A percentile compares a stretch with the other conserved stretches of the same genome.
Evolutionary conservation across 495 filamentous ascomycete genomes (phyloP).

Genomic region (Talaromyces borbonicus): DNA sequence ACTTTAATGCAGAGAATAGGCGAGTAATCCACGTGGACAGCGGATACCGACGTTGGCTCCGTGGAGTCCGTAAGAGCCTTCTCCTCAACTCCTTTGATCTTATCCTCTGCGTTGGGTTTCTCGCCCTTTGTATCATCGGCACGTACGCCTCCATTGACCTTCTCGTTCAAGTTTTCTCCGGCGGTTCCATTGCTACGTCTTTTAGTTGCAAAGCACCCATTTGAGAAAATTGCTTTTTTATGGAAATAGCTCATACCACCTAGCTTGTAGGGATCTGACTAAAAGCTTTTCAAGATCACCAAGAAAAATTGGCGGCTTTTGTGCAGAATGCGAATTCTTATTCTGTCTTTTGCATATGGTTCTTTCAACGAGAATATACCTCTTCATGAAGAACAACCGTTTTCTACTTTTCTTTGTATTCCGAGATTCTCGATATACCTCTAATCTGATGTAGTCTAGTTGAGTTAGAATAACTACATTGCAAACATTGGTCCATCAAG

Average conservation of each 20-base stretch:
- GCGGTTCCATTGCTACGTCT: slow-evolving; percentile 4
- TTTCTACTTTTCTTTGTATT: too few species aligned
- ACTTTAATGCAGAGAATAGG: slow-evolving; percentile 35
- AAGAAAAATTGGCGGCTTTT: background rate
- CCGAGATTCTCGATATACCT: too few species aligned
- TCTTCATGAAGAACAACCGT: too few species aligned
- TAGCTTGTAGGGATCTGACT: background rate
- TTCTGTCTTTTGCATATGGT: background rate
- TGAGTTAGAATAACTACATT: too few species aligned
- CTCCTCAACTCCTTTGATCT: slow-evolving; percentile 26
- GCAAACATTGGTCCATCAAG: too few species aligned
- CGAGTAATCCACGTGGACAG: slow-evolving; percentile 22
- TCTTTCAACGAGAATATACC: too few species aligned
- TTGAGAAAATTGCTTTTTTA: slow-evolving; percentile 5
- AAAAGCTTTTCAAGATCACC: background rate
- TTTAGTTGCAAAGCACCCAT: slow-evolving; percentile 15
- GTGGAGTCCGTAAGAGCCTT: slow-evolving; percentile 27
- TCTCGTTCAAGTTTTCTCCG: slow-evolving; percentile 16
- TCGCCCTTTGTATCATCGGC: slow-evolving; percentile 18
- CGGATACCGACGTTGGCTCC: slow-evolving; percentile 30
- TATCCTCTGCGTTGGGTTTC: slow-evolving; percentile 20
- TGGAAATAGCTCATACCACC: background rate
- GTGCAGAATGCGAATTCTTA: background rate
- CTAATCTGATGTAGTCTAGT: too few species aligned
- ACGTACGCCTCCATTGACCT: slow-evolving; percentile 21